A percentile compares a stretch with the other conserved stretches of the same genome.
Conservation (phyloP, 2,329 filamentous ascomycete species). For the Emydomyces testavorans region DNA sequence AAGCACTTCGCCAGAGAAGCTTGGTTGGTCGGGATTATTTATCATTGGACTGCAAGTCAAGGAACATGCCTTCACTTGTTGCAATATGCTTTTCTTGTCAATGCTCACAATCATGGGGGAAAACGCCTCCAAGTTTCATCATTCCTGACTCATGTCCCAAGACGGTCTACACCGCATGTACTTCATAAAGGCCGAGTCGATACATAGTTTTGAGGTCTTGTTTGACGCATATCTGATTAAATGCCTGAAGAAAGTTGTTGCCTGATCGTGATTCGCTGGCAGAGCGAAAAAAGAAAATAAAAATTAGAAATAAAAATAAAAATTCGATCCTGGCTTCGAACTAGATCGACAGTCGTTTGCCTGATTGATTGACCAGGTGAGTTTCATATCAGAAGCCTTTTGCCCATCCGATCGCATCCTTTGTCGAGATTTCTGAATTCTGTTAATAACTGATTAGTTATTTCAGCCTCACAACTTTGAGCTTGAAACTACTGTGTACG, state of each 20-base stretch:
- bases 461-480: not conserved
- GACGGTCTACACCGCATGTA: slow-evolving; percentile 4
- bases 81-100: not conserved
- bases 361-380: not conserved
- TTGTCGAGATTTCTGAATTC: not conserved
- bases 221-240: too few species aligned
- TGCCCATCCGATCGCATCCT: not conserved
- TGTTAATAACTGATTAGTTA: not conserved
- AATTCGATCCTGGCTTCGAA: slow-evolving; percentile 5
- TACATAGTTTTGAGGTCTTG: too few species aligned
- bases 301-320: not conserved
- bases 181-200: not conserved
- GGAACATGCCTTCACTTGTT: not conserved
- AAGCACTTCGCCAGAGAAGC: not conserved
- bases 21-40: too few species aligned
- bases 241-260: not conserved
- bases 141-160: slow-evolving; percentile 6
- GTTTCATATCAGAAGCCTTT: not conserved
- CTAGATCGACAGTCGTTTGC: not conserved
- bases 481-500: not conserved
- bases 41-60: too few species aligned
- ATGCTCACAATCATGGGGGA: not conserved
- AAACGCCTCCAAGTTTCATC: slow-evolving; percentile 11
- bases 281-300: slow-evolving; percentile 1
- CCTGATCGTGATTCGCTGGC: not conserved